These are phyloP conservation scores for Balakata baccata DNA, from an alignment of 345 rosid genomes.

Conservation along the genomic window DNA sequence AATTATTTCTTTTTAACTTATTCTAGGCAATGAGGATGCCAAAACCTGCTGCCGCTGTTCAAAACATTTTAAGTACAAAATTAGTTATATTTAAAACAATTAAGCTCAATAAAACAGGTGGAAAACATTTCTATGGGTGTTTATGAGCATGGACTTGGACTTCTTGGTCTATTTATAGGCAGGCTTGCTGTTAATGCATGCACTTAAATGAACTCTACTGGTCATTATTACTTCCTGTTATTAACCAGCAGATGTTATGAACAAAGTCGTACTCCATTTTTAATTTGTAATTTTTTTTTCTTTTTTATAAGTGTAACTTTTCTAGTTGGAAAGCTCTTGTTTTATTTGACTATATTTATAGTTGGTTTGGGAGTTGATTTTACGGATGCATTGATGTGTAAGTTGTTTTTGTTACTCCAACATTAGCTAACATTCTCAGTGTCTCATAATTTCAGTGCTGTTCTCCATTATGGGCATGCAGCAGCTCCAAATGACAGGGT, in stretches of 20 bases:
- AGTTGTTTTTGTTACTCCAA: slow-evolving; percentile 5
- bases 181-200: background rate
- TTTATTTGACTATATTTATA: background rate
- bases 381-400: slow-evolving; percentile 2
- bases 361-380: background rate
- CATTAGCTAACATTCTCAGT: slow-evolving; percentile 14
- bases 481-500: slow-evolving; percentile 99
- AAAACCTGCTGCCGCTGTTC: background rate
- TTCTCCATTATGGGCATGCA: slow-evolving; percentile 96
- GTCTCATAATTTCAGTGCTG: slow-evolving; percentile 55
- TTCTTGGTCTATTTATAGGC: background rate
- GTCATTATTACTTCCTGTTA: background rate
- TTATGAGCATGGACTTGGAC: background rate
- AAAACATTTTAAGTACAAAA: background rate
- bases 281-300: background rate
- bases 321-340: background rate
- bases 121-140: background rate
- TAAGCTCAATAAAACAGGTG: background rate
- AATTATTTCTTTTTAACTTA: slow-evolving; percentile 2
- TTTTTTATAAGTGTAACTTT: background rate
- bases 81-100: background rate
- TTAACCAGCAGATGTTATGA: background rate
- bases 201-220: background rate
- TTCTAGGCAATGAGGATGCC: background rate
- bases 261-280: background rate